These are phyloP conservation scores for Primulina tabacum DNA, from an alignment of 257 asterid species.

Conservation along the genomic window DNA sequence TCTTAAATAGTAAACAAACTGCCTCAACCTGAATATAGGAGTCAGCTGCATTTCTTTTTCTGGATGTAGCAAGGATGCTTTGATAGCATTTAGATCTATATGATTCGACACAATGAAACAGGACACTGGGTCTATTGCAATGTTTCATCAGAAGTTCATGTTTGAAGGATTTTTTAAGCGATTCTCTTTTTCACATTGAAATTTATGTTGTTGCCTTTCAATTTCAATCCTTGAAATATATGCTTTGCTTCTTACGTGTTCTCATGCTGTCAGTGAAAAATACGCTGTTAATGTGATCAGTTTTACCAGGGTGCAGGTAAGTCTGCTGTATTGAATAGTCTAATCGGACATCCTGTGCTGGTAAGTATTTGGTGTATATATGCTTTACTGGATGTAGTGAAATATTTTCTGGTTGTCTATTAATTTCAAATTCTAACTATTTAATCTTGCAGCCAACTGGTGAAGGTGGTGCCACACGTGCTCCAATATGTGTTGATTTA, in stretches of 20 bases:
- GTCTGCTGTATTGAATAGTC: slow-evolving; percentile 96
- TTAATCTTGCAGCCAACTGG: slow-evolving; percentile 79
- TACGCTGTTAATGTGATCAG: slow-evolving; percentile 22
- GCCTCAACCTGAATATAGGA: not conserved
- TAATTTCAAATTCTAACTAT: not conserved
- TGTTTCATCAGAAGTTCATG: slow-evolving; percentile 9
- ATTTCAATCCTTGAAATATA: not conserved
- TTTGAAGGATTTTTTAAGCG: not conserved
- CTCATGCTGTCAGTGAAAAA: not conserved
- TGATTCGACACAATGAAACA: not conserved
- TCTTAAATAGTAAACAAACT: no score
- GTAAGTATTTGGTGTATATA: slow-evolving; percentile 41
- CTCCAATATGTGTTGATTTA: slow-evolving; percentile 92
- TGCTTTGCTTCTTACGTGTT: not conserved
- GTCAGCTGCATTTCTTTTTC: not conserved
- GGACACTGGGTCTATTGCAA: slow-evolving; percentile 12
- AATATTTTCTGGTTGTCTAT: slow-evolving; percentile 7
- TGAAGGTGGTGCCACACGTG: slow-evolving; percentile 99
- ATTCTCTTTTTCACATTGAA: slow-evolving; percentile 6
- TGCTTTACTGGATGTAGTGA: slow-evolving; percentile 11
- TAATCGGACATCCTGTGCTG: slow-evolving; percentile 94
- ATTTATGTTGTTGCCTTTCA: not conserved
- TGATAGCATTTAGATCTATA: not conserved
- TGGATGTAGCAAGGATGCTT: not conserved
- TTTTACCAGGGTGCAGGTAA: slow-evolving; percentile 92